Evolutionary conservation across 306 rosid species (phyloP), one percentile per base, ranked within the genome.

Genomic region (Potentilla sterilis): DNA sequence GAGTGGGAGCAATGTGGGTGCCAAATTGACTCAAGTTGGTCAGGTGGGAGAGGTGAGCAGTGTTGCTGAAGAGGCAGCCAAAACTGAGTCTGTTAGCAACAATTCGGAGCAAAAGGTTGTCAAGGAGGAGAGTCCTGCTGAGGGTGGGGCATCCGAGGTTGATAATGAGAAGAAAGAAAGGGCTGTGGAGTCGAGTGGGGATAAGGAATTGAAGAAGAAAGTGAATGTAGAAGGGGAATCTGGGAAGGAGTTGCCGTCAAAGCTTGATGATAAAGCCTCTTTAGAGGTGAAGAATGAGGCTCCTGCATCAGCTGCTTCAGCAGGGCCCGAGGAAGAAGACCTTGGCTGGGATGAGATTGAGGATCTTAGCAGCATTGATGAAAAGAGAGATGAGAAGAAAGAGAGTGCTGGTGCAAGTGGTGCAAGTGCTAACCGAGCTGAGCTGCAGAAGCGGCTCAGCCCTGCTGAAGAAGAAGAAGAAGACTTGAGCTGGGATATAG

Each of bases 281-380:
- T 42, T 3, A 43, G 87, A 81, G 58, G 81, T 49, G 54, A 85
- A 79, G 80, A 74, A 51, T 40, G 88, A 80, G 43, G 71, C 76
- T 74, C 77, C 54, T 37, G 87, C 86, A 59, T 83, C 87, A 0
- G 76, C 77, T 72, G 88, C 72, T 78, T 83, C 85, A 8, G 67
- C 67, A 4, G 63, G 68, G 47, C 75, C 85, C 0, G 89, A 89
- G 79, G 91, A 86, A 41, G 96, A 90, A 78, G 98, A 91, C 76
- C 90, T 93, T 75, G 97, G 85, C 14, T 93, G 98, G 97, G 97
- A 93, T 79, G 98, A 93, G 80, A 93, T 91, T 71, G 96, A 89
- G 87, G 98, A 91, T 93, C 87, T 91, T 75, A 88, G 89, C 79
- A 65, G 85, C 79, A 81, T 91, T 77, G 92, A 89, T 78, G 92